Percentiles rank a stretch among this genome's conserved stretches.
Evolutionary conservation across 106 monocot genomes (phyloP).

Genomic region (Dioscorea zingiberensis): DNA sequence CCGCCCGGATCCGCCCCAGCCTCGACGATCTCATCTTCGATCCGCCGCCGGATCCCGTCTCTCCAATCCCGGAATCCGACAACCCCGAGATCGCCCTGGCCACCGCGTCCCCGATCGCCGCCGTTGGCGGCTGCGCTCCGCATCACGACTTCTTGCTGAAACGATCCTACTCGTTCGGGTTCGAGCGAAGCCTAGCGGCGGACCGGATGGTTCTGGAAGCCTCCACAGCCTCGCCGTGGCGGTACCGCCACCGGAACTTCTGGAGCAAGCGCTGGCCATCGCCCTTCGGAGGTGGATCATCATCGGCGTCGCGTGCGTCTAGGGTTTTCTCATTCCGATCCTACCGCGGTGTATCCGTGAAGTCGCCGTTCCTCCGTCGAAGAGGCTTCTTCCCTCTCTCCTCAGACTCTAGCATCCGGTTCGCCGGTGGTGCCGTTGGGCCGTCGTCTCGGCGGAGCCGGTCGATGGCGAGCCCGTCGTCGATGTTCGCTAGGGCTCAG

Average conservation of each 20-base stretch:
- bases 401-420: constrained; percentile 16
- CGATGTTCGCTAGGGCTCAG: constrained; percentile 25
- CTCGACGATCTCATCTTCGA: constrained; percentile 45
- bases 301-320: constrained; percentile 14
- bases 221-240: constrained; percentile 65
- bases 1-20: constrained; percentile 62
- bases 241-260: constrained; percentile 60
- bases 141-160: constrained; percentile 42
- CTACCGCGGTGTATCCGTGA: constrained; percentile 19
- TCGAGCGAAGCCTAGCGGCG: constrained; percentile 50
- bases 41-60: constrained; percentile 10
- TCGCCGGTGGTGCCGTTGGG: constrained; percentile 6
- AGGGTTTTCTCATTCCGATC: constrained; percentile 70
- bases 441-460: constrained; percentile 43
- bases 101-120: constrained; percentile 7
- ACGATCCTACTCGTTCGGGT: constrained; percentile 95
- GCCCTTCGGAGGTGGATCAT: constrained; percentile 37
- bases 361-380: constrained; percentile 32
- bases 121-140: background rate
- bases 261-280: constrained; percentile 96
- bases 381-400: constrained; percentile 54
- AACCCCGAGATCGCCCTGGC: constrained; percentile 14
- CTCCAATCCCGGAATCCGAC: background rate
- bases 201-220: constrained; percentile 33
- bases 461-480: constrained; percentile 46